phyloP scores from a whole-genome alignment of 768 basidiomycete genomes.

The Termitomyces heimii region DNA sequence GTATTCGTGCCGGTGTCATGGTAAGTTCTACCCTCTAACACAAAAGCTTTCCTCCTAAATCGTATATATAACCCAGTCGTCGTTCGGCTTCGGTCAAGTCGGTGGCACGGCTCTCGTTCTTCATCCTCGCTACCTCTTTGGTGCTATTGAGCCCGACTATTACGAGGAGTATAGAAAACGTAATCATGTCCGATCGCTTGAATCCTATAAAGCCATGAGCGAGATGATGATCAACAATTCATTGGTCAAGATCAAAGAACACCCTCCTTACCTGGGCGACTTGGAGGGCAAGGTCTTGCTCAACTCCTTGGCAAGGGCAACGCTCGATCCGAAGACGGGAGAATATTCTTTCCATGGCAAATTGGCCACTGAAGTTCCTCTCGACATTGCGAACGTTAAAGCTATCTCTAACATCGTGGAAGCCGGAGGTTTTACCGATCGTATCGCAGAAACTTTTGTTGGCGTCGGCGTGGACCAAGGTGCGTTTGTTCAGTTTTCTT shows the following conservation, averaged over 20 bases:
- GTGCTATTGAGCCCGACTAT: slow-evolving; percentile 67
- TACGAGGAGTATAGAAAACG: slow-evolving; percentile 74
- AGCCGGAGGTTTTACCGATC: slow-evolving; percentile 21
- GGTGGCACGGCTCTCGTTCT: slow-evolving; percentile 87
- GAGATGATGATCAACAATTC: slow-evolving; percentile 94
- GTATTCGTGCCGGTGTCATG: slow-evolving; percentile 84
- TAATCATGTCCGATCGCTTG: slow-evolving; percentile 59
- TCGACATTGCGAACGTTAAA: slow-evolving; percentile 64
- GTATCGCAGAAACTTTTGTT: slow-evolving; percentile 34
- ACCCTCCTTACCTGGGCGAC: slow-evolving; percentile 82
- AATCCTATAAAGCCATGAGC: slow-evolving; percentile 87
- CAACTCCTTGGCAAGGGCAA: slow-evolving; percentile 88
- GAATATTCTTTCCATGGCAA: slow-evolving; percentile 76
- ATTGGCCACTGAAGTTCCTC: slow-evolving; percentile 42
- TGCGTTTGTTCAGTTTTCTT: slow-evolving; percentile 23
- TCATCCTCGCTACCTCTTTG: slow-evolving; percentile 89
- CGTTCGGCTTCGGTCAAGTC: slow-evolving; percentile 98
- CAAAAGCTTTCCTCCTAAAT: slow-evolving; percentile 2
- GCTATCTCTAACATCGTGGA: slow-evolving; percentile 53
- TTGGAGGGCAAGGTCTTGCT: slow-evolving; percentile 83
- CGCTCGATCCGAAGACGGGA: slow-evolving; percentile 76
- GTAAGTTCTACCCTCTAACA: slow-evolving; percentile 31
- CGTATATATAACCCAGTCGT: slow-evolving; percentile 51
- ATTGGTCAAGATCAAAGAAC: slow-evolving; percentile 92
- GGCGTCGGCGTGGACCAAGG: slow-evolving; percentile 92